Conservation (phyloP, 345 rosid genomes). For the Triadica sebifera region DNA sequence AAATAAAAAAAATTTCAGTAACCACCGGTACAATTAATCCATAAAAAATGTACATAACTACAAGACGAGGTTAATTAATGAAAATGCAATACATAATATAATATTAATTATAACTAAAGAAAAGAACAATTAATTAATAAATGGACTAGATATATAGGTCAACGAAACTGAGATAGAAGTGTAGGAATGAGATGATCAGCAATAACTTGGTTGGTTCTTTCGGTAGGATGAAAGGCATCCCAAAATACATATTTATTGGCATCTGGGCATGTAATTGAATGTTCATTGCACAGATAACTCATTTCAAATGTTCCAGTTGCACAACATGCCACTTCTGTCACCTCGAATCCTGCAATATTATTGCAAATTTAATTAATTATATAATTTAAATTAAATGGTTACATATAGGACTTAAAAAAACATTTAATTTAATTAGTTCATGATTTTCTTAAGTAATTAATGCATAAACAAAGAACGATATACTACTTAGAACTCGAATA, state of each 20-base stretch:
- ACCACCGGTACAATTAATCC: no score
- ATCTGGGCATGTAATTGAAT: conserved; percentile 51
- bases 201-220: conserved; percentile 36
- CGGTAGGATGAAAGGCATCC: conserved; percentile 50
- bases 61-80: not conserved
- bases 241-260: conserved; percentile 56
- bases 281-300: conserved; percentile 48
- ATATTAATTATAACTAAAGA: no score
- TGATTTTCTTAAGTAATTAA: no score
- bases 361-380: no score
- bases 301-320: conserved; percentile 66
- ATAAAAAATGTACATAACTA: no score
- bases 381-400: no score
- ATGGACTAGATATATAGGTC: not conserved
- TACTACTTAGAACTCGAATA: no score
- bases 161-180: conserved; percentile 23
- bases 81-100: not conserved
- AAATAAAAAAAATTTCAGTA: no score
- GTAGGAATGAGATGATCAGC: conserved; percentile 24
- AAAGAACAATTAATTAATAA: no score
- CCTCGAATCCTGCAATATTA: conserved; percentile 52
- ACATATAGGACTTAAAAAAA: no score
- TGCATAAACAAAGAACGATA: no score
- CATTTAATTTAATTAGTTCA: no score
- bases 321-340: conserved; percentile 50